These are phyloP conservation scores for Diospyros kaki DNA, from an alignment of 148 eudicot genomes.

Conservation along the genomic window DNA sequence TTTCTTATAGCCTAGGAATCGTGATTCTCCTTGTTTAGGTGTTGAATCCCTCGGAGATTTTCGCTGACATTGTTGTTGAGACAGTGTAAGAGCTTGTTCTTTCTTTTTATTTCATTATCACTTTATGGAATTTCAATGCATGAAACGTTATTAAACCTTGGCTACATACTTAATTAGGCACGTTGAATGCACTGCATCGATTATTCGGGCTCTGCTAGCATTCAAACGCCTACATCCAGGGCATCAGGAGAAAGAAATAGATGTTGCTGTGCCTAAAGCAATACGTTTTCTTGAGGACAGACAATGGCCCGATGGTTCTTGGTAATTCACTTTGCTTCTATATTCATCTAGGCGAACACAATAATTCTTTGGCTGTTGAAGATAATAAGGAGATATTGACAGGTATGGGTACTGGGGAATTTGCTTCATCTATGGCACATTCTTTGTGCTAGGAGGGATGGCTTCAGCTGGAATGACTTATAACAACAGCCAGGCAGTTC, in stretches of 20 bases:
- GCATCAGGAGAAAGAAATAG: slow-evolving; percentile 39
- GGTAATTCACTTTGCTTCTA: slow-evolving; percentile 19
- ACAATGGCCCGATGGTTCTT: slow-evolving; percentile 46
- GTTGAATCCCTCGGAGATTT: slow-evolving; percentile 13
- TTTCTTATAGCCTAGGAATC: no score
- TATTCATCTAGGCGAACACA: background rate
- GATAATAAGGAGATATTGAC: background rate
- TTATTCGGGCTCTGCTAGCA: slow-evolving; percentile 29
- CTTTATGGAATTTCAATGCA: no score
- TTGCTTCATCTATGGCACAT: slow-evolving; percentile 47
- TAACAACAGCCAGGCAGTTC: slow-evolving; percentile 30
- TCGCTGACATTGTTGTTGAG: slow-evolving; percentile 10
- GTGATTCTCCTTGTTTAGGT: background rate
- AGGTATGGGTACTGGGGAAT: slow-evolving; percentile 60
- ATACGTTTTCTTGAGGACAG: slow-evolving; percentile 27
- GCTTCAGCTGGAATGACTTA: slow-evolving; percentile 34
- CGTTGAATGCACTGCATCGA: slow-evolving; percentile 13
- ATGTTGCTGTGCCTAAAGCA: slow-evolving; percentile 30
- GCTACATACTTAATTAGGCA: no score
- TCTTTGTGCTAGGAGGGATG: slow-evolving; percentile 33
- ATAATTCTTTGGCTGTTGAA: background rate
- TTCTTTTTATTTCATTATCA: no score
- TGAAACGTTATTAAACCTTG: no score
- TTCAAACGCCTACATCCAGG: slow-evolving; percentile 33
- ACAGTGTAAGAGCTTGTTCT: background rate